Percentiles rank a stretch among this genome's conserved stretches.
Conservation (phyloP, 768 basidiomycete species). For the Mycena epipterygia region DNA sequence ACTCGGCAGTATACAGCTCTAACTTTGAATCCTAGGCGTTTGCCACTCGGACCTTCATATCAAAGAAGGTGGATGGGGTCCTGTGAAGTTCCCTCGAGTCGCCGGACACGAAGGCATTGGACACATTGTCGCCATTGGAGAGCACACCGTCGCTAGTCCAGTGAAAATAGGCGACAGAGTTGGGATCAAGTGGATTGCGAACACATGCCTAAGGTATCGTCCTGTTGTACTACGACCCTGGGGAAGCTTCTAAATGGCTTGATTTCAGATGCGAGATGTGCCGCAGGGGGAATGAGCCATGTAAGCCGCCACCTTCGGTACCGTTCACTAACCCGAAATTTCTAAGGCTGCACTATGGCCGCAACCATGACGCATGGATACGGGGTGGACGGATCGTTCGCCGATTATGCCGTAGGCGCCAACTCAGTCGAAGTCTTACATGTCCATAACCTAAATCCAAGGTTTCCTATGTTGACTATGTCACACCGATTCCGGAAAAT, state of each 20-base stretch:
- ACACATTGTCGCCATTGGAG: constrained; percentile 81
- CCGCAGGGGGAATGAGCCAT: constrained; percentile 71
- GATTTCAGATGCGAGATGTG: constrained; percentile 75
- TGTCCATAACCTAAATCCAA: constrained; percentile 36
- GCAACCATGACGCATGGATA: constrained; percentile 68
- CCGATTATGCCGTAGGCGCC: constrained; percentile 67
- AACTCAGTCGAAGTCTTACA: not conserved
- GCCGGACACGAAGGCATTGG: constrained; percentile 90
- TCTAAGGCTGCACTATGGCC: constrained; percentile 60
- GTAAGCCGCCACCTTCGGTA: constrained; percentile 29
- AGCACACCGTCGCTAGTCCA: constrained; percentile 58
- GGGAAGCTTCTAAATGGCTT: not conserved
- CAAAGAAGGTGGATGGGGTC: constrained; percentile 76
- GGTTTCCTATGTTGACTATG: constrained; percentile 74
- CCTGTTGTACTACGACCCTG: not conserved
- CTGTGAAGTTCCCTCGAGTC: constrained; percentile 67
- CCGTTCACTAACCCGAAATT: not conserved
- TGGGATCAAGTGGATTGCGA: constrained; percentile 80
- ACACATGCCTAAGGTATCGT: constrained; percentile 53
- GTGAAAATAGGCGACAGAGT: constrained; percentile 83
- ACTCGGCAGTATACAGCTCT: not conserved
- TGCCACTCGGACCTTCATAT: constrained; percentile 87
- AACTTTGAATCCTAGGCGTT: constrained; percentile 43
- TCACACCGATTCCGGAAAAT: constrained; percentile 82
- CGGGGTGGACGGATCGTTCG: constrained; percentile 78